Evolutionary conservation across 495 filamentous ascomycete species (phyloP).

Genomic region (Aspergillus bertholletiae): DNA sequence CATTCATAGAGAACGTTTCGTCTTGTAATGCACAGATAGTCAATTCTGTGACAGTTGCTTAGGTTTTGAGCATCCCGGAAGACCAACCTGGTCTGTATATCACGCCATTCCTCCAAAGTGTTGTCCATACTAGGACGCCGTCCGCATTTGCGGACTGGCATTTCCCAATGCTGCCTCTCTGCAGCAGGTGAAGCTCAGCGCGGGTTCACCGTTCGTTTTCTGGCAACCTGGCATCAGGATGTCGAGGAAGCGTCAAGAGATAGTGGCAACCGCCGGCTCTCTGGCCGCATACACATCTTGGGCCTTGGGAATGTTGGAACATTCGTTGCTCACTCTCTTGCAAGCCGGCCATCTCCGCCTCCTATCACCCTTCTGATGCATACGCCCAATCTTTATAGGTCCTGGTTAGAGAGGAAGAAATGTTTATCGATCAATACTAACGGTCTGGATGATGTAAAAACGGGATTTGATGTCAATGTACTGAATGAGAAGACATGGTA

Average conservation of each 20-base stretch:
- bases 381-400: constrained; percentile 23
- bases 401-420: constrained; percentile 27
- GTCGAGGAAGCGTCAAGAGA: constrained; percentile 20
- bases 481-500: constrained; percentile 27
- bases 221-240: constrained; percentile 35
- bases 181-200: not conserved
- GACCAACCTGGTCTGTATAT: not conserved
- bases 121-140: constrained; percentile 30
- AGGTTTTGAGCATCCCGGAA: not conserved
- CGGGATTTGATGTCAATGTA: constrained; percentile 42
- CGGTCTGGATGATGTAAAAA: constrained; percentile 38
- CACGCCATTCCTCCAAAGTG: constrained; percentile 27
- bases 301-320: constrained; percentile 56
- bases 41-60: not conserved
- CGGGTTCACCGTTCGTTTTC: constrained; percentile 9
- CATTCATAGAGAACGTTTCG: not conserved
- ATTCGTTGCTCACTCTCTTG: constrained; percentile 59
- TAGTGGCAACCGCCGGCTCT: constrained; percentile 21
- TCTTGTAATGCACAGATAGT: not conserved
- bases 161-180: constrained; percentile 16
- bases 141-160: constrained; percentile 37
- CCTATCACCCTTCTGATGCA: constrained; percentile 57
- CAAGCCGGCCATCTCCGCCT: constrained; percentile 52
- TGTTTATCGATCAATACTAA: constrained; percentile 29
- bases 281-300: constrained; percentile 55